Conservation (phyloP, 257 asterid species). For the Linderniella brevidens region DNA sequence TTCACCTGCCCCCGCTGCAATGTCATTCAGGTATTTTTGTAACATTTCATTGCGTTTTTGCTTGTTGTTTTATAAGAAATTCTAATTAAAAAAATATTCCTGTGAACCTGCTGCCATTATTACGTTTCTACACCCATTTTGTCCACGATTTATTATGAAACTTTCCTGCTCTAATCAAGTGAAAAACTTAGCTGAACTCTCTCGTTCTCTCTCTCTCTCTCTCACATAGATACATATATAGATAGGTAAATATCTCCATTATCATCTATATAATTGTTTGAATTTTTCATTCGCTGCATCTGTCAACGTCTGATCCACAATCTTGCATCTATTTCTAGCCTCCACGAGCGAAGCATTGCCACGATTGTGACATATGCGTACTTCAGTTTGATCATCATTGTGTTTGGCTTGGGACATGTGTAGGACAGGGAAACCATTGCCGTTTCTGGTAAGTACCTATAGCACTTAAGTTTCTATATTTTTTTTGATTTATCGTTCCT, state of each 20-base stretch:
- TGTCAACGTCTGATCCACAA: slow-evolving; percentile 8
- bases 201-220: too few species aligned
- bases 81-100: too few species aligned
- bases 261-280: neutral
- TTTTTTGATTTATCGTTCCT: too few species aligned
- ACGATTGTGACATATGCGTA: slow-evolving; percentile 90
- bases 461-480: slow-evolving; percentile 1
- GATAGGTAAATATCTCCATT: too few species aligned
- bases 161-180: too few species aligned
- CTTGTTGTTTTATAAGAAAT: too few species aligned
- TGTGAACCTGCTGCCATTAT: too few species aligned
- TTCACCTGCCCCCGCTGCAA: slow-evolving; percentile 76
- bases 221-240: too few species aligned
- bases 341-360: slow-evolving; percentile 93
- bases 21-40: slow-evolving; percentile 53
- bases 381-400: slow-evolving; percentile 99
- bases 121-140: too few species aligned
- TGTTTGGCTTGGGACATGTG: slow-evolving; percentile 95
- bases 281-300: neutral
- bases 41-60: neutral
- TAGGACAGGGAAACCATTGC: slow-evolving; percentile 86
- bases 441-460: slow-evolving; percentile 61
- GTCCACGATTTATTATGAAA: too few species aligned
- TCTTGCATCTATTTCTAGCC: slow-evolving; percentile 37
- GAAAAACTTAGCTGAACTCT: too few species aligned